phyloP scores from a whole-genome alignment of 805 yeast genomes.

The Hanseniaspora pseudoguilliermondii region DNA sequence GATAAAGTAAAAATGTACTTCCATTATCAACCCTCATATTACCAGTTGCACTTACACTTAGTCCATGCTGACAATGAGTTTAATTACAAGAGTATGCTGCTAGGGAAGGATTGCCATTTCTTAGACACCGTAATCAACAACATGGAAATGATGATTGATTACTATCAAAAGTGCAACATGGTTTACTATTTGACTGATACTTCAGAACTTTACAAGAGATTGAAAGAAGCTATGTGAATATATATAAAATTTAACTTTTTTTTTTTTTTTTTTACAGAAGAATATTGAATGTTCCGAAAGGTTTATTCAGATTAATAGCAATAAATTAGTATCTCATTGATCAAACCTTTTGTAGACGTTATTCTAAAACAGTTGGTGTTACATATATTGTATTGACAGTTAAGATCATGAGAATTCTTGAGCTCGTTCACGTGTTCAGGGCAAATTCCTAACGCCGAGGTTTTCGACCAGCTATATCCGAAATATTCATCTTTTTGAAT shows the following conservation, averaged over 20 bases:
- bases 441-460: too few species aligned
- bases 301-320: too few species aligned
- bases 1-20: constrained; percentile 65
- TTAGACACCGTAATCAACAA: constrained; percentile 73
- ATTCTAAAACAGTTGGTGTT: too few species aligned
- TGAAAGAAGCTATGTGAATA: background rate
- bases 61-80: constrained; percentile 64
- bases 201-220: background rate
- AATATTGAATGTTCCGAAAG: too few species aligned
- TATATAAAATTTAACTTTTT: background rate
- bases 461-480: too few species aligned
- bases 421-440: too few species aligned
- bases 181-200: constrained; percentile 5
- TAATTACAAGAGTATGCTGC: constrained; percentile 49
- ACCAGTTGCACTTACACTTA: constrained; percentile 87
- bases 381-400: too few species aligned
- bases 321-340: too few species aligned
- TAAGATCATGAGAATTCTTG: too few species aligned
- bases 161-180: constrained; percentile 6
- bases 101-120: constrained; percentile 63
- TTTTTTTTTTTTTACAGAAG: too few species aligned
- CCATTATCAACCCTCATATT: constrained; percentile 93
- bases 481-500: too few species aligned
- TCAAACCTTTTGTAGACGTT: too few species aligned
- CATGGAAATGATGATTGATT: constrained; percentile 35